phyloP scores from a whole-genome alignment of 2,329 filamentous ascomycete species.

The Beauveria medogensis region DNA sequence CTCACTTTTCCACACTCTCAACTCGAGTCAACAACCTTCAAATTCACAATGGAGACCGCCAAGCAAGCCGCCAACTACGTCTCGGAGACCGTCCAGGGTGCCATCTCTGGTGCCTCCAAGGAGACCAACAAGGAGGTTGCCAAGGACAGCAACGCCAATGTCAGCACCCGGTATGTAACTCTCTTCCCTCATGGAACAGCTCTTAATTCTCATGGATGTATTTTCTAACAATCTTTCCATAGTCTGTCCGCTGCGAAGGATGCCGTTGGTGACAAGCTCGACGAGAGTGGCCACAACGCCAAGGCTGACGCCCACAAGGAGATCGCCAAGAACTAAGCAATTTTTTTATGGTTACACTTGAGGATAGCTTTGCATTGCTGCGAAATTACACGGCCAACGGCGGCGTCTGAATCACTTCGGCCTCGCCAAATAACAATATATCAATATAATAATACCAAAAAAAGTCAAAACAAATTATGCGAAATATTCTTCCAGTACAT shows the following conservation, averaged over 20 bases:
- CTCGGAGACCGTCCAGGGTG: slow-evolving; percentile 55
- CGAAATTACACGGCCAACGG: background rate
- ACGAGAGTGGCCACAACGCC: slow-evolving; percentile 31
- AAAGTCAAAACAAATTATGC: background rate
- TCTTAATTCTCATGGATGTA: background rate
- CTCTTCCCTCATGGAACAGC: background rate
- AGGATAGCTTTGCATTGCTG: background rate
- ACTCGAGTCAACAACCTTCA: slow-evolving; percentile 16
- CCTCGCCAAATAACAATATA: background rate
- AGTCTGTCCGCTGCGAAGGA: slow-evolving; percentile 41
- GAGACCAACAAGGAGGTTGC: slow-evolving; percentile 63
- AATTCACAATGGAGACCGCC: slow-evolving; percentile 41
- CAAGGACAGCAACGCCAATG: slow-evolving; percentile 48
- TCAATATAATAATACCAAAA: background rate
- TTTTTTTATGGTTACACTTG: background rate
- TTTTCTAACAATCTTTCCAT: slow-evolving; percentile 21
- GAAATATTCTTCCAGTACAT: background rate
- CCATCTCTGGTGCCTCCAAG: slow-evolving; percentile 50
- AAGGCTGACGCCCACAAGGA: slow-evolving; percentile 37
- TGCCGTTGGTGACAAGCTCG: slow-evolving; percentile 40
- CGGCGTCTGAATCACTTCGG: background rate
- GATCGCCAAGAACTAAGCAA: slow-evolving; percentile 22
- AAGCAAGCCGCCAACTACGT: slow-evolving; percentile 63
- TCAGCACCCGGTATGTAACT: slow-evolving; percentile 44
- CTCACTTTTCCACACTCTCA: background rate